Evolutionary conservation across 805 yeast species (phyloP), one percentile per base, ranked within the genome.

Genomic region (Candida stauntonica): DNA sequence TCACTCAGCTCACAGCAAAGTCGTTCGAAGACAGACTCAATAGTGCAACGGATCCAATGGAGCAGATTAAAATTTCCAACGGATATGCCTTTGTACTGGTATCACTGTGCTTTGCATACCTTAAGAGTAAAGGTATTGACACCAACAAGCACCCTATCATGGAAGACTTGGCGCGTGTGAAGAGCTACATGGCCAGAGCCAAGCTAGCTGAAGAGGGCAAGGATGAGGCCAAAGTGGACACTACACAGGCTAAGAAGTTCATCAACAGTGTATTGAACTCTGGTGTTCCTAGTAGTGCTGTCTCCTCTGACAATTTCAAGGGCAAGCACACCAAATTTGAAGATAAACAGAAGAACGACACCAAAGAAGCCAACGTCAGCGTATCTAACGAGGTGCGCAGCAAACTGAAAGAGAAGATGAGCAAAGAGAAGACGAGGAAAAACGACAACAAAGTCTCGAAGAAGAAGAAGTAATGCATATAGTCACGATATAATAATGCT

Each of bases 101-200:
- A 8, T 78, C 87, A 0, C 52, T 78, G 16, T 62, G 77, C 39
- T 81, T 73, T 57, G 71, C 82, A 5, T 75, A 78, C 50, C 57
- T 82, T 41, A 79, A 82, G 46, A 53, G 78, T 0, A 61, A 61
- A 13, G 91, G 91, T 1, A 58, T 68, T 13, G 75, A 79, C 41
- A 72, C 81, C 1, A 68, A 67, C 9, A 45, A 41, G 5, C 86
- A 82, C 48, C 79, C 81, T 2, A 73, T 87, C 16, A 77, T 80
- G 79, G 63, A 63, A 21, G 94, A 84, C 52, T 63, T 86, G 36
- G 68, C 65, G 7, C 66, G 88, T 44, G 80, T 85, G 29, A 83
- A 81, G 55, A 53, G 67, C n/a, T 82, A 81, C 47, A 81, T 83
- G 78, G 70, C 70, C 27, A 69, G 78, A 51, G 68, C 75, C 26